Evolutionary conservation across 192 early-diverging fungal species (phyloP), one percentile per base, ranked within the genome.

Genomic region (Chytriomyces hyalinus): DNA sequence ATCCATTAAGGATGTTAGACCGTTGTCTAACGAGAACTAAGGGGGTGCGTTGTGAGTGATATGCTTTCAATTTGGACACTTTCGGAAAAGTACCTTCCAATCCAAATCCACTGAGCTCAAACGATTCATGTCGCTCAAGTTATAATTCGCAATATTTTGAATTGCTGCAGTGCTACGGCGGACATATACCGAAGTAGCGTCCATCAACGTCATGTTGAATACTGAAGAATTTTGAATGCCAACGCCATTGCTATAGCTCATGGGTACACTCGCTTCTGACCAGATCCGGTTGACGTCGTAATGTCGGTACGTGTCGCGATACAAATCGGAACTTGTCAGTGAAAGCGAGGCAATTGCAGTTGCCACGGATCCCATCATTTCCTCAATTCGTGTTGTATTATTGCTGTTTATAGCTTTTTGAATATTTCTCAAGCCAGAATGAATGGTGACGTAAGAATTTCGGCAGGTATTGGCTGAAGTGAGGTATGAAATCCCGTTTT

Each of bases 11-110:
- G 63, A 20, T 15, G 49, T 49, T 22, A 78, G 6, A 20, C 77
- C 77, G 48, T 78, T 78, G 43, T 78, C 77, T 44, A 78, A 65
- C 10, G 60, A 20, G 53, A 78, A 78, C 77, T 78, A 50, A 11
- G 3, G 24, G 17, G 24, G 1, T 28, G 13, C 1, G 13, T 28
- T 49, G 24, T 20, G 36, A 26, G 26, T 24, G 24, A 20, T 1
- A 36, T 36, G 1, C 36, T 36, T 36, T 36, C 36, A 36, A 3
- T 36, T 36, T 36, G 36, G 36, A 1, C 36, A 36, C 36, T 36
- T 26, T 26, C 24, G 24, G 24, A 26, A 26, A 62, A 6, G 15
- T 64, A 59, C 75, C 46, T 50, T 43, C 75, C 75, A 76, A 49
- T 76, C 75, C 17, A 57, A n/a, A 44, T 76, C 64, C n/a, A 8